Evolutionary conservation across 2,329 filamentous ascomycete genomes (phyloP), one percentile per base, ranked within the genome.

Genomic region (Sporothrix inflata): DNA sequence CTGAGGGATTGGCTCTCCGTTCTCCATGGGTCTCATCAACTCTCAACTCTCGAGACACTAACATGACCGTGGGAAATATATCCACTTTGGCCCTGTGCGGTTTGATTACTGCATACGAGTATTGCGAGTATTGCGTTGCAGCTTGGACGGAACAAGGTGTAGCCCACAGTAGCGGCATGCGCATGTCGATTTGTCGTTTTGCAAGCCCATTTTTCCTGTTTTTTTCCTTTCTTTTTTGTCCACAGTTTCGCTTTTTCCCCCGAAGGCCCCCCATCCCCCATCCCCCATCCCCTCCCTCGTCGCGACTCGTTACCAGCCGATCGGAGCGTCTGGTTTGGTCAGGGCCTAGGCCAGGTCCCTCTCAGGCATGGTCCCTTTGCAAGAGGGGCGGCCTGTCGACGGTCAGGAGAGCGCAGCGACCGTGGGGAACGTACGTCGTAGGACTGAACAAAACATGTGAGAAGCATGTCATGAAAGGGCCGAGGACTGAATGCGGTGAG

Each of bases 101-200:
- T 67, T 67, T 67, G 63, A 67, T 67, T 67, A 51, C 42, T n/a
- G 24, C 60, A 65, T 61, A 61, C 38, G 21, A 65, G 38, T 24
- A 30, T 65, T 47, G 61, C 38, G 21, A 65, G 38, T 24, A 30
- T 65, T 47, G 61, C 61, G 57, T 24, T 65, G 61, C 61, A 65
- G 61, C 61, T 19, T 63, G 61, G 40, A 11, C 61, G 11, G 19
- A 27, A 45, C 61, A 65, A 45, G 12, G 12, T 11, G 21, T 24
- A 45, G n/a, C 40, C 61, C 61, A 65, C 61, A 40, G 57, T 61
- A 61, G 57, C 57, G 57, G 61, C 61, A 65, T 65, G 40, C 57
- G 40, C n/a, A 47, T n/a, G 40, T 47, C 40, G 21, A 19, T 47
- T 47, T 47, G 38, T 65, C 60, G 34, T 38, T 61, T 61, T 16